Conservation (phyloP, 192 early-diverging fungal species). For the Umbelopsis sp. region DNA sequence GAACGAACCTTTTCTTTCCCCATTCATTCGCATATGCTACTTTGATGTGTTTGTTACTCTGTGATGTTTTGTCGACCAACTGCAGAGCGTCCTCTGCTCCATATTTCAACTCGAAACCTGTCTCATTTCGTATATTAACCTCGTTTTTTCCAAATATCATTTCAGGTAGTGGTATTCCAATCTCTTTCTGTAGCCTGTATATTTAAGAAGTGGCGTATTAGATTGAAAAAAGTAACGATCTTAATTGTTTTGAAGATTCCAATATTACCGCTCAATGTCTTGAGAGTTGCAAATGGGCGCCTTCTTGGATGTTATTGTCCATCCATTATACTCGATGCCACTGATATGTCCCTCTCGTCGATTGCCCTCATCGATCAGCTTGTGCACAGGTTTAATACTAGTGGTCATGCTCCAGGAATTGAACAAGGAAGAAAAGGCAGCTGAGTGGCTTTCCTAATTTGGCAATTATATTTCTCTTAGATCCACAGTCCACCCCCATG, state of each 20-base stretch:
- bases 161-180: constrained; percentile 84
- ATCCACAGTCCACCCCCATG: no score
- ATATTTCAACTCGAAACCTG: constrained; percentile 59
- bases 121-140: constrained; percentile 60
- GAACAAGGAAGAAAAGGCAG: background rate
- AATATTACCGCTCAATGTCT: constrained; percentile 56
- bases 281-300: constrained; percentile 54
- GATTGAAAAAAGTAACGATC: background rate
- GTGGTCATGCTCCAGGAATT: background rate
- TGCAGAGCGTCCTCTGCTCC: constrained; percentile 75
- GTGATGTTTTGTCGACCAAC: constrained; percentile 67
- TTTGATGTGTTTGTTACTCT: constrained; percentile 73
- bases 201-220: background rate
- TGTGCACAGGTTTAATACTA: background rate
- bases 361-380: constrained; percentile 44
- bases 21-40: constrained; percentile 88
- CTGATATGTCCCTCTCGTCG: constrained; percentile 33
- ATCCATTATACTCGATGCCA: constrained; percentile 49
- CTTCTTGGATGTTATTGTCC: constrained; percentile 54
- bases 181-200: constrained; percentile 48
- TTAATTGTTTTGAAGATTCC: background rate
- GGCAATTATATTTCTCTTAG: background rate
- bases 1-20: constrained; percentile 70
- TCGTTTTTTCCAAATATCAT: constrained; percentile 96
- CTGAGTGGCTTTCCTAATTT: background rate